phyloP scores from a whole-genome alignment of 2,329 filamentous ascomycete genomes.

The Diaporthe vexans region DNA sequence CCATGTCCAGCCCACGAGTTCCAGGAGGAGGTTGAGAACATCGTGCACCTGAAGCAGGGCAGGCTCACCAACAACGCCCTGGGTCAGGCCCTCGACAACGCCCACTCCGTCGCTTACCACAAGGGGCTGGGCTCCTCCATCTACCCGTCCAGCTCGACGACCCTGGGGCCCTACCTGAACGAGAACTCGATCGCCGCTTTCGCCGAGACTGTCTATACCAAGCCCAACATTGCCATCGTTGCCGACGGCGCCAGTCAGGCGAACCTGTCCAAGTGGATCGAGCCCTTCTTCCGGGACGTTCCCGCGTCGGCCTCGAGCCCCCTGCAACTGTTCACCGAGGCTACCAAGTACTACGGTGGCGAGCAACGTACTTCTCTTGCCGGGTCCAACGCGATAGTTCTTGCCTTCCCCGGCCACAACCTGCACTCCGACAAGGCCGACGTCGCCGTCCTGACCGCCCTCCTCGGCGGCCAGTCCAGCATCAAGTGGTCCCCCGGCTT shows the following conservation, averaged over 20 bases:
- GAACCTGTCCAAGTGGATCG: slow-evolving; percentile 89
- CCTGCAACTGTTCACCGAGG: slow-evolving; percentile 69
- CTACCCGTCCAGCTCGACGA: slow-evolving; percentile 78
- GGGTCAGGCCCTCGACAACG: slow-evolving; percentile 85
- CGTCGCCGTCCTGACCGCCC: slow-evolving; percentile 85
- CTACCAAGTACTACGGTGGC: slow-evolving; percentile 92
- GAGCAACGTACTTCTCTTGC: slow-evolving; percentile 89
- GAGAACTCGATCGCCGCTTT: slow-evolving; percentile 82
- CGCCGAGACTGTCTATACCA: slow-evolving; percentile 84
- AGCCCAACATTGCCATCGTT: slow-evolving; percentile 91
- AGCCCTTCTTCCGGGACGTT: slow-evolving; percentile 88
- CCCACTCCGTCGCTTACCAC: slow-evolving; percentile 91
- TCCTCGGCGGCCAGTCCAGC: slow-evolving; percentile 89
- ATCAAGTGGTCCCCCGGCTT: slow-evolving; percentile 98
- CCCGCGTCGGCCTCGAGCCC: slow-evolving; percentile 67
- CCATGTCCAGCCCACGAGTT: slow-evolving; percentile 82
- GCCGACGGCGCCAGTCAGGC: slow-evolving; percentile 86
- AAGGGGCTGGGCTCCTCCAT: slow-evolving; percentile 87
- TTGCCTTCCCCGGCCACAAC: slow-evolving; percentile 93
- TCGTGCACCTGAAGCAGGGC: slow-evolving; percentile 84
- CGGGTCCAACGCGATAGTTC: slow-evolving; percentile 81
- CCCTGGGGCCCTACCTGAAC: slow-evolving; percentile 84
- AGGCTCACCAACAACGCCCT: slow-evolving; percentile 73
- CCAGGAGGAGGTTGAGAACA: slow-evolving; percentile 85
- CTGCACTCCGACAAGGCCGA: slow-evolving; percentile 89